Conservation (phyloP, 768 basidiomycete genomes). For the Russula compacta region DNA sequence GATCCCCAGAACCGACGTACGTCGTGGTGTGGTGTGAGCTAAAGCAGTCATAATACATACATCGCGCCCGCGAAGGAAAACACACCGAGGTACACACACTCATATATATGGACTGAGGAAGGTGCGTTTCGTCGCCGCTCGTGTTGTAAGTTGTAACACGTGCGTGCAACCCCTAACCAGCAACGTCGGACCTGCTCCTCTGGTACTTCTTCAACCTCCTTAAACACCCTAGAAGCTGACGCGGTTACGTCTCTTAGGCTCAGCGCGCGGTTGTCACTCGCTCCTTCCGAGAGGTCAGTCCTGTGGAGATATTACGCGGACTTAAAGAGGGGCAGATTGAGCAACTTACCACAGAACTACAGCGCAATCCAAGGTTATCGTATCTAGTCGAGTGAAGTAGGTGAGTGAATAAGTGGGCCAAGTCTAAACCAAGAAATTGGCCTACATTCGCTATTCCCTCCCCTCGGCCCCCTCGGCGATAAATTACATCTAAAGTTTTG, state of each 20-base stretch:
- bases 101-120: conserved; percentile 35
- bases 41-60: conserved; percentile 30
- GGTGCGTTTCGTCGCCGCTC: conserved; percentile 25
- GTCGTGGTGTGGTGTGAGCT: conserved; percentile 45
- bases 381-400: not conserved
- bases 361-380: not conserved
- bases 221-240: not conserved
- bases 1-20: conserved; percentile 34
- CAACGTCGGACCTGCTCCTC: conserved; percentile 21
- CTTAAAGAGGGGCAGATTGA: conserved; percentile 35
- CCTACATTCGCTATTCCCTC: not conserved
- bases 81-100: conserved; percentile 41
- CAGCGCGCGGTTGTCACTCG: conserved; percentile 24
- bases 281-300: conserved; percentile 25
- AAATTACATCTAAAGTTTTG: too few species aligned
- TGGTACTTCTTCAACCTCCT: conserved; percentile 4
- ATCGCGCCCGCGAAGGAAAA: conserved; percentile 24
- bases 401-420: not conserved
- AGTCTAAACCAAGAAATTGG: not conserved
- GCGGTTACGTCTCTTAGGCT: not conserved
- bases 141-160: not conserved
- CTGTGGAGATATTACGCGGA: conserved; percentile 29
- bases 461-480: too few species aligned
- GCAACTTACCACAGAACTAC: conserved; percentile 30
- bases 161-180: not conserved